phyloP scores from a whole-genome alignment of 2,329 filamentous ascomycete species.

The Ophiobolus disseminans region DNA sequence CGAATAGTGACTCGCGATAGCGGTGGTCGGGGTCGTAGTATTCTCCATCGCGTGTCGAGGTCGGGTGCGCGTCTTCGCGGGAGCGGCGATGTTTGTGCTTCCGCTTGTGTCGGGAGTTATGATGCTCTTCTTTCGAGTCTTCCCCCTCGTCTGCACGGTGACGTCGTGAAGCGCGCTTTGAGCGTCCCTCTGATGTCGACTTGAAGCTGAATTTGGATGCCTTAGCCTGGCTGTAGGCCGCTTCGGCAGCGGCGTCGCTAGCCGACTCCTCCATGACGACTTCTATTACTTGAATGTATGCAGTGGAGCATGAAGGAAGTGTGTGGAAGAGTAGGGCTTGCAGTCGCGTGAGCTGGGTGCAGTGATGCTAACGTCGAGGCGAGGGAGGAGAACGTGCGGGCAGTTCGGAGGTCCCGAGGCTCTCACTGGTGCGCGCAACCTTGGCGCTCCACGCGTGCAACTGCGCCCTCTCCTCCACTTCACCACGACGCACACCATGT shows the following conservation, averaged over 20 bases:
- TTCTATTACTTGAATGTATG: conserved; percentile 9
- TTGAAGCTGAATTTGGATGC: conserved; percentile 52
- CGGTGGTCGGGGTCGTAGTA: conserved; percentile 42
- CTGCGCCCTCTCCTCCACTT: conserved; percentile 1
- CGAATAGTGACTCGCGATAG: conserved; percentile 43
- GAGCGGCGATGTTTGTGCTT: conserved; percentile 25
- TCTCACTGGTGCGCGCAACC: conserved; percentile 34
- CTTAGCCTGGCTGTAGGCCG: conserved; percentile 35
- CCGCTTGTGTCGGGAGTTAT: conserved; percentile 25
- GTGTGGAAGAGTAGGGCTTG: not conserved
- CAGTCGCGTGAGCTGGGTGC: not conserved
- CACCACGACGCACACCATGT: conserved; percentile 35
- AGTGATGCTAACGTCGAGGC: not conserved
- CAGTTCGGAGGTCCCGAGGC: conserved; percentile 31
- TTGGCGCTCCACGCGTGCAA: conserved; percentile 25
- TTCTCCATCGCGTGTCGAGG: conserved; percentile 36
- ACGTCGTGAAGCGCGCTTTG: conserved; percentile 25
- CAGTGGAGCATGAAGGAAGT: conserved; percentile 25
- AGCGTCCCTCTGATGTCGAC: conserved; percentile 28
- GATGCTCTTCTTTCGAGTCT: conserved; percentile 10
- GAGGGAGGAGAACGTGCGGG: conserved; percentile 20
- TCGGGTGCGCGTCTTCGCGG: conserved; percentile 26
- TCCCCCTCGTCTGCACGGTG: conserved; percentile 17
- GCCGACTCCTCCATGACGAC: conserved; percentile 38
- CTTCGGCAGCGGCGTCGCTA: conserved; percentile 24